Evolutionary conservation across 768 basidiomycete species (phyloP), one percentile per base, ranked within the genome.

Genomic region (Mycena leptocephala): DNA sequence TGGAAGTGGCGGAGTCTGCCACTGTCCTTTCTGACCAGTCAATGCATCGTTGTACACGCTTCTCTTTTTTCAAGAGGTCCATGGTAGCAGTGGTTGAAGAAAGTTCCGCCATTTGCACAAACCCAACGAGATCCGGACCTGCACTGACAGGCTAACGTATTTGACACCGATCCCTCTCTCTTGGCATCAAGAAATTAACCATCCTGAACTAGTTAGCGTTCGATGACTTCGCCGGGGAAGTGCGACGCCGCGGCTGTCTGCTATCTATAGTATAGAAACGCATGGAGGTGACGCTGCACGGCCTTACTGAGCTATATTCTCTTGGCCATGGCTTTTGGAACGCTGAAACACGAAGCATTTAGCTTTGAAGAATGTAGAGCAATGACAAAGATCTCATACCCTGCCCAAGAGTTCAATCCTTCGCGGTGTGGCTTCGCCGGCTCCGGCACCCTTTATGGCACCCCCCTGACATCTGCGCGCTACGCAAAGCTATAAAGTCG

Each of bases 381-480:
- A 65, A 65, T 65, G 63, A 65, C 63, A 65, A 65, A 65, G 63
- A 65, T 65, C 63, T 65, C 63, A 65, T 65, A 32, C n/a, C 56
- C 26, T 65, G 24, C 39, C 62, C 37, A 63, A 43, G n/a, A 63
- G 24, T 43, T 63, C 41, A 65, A 46, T 58, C 32, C 30, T 33
- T 58, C 56, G 56, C 32, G 56, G 56, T 41, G 62, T 63, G 39
- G 39, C 62, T 43, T 63, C 62, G 26, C 56, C 28, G 56, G 56
- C 55, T 58, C 56, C 33, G 56, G 33, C 56, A 58, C 32, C 14
- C 55, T 65, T 48, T 65, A 65, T 48, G 63, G 28, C 63, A 65
- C 59, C 39, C 63, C 55, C 63, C 63, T 65, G 63, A 65, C 63
- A 65, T 65, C 43, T 65, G 63, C 63, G 63, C 63, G 63, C 63